phyloP scores from a whole-genome alignment of 495 filamentous ascomycete genomes.

The Pyronema omphalodes region DNA sequence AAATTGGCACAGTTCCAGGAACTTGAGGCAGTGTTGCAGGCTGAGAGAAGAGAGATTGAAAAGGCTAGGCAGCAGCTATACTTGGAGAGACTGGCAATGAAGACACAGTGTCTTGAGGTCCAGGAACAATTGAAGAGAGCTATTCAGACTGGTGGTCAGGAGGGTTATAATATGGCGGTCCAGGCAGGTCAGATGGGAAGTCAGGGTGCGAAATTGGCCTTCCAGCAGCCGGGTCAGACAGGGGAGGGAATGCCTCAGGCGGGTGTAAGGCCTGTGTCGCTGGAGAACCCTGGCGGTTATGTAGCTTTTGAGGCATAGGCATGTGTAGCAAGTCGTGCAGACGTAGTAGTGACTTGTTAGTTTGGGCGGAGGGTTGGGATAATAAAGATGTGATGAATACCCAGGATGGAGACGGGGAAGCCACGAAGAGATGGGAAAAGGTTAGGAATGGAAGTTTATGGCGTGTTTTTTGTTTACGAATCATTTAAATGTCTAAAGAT shows the following conservation, averaged over 20 bases:
- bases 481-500: no score
- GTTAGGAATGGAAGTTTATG: no score
- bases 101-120: conserved; percentile 63
- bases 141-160: conserved; percentile 34
- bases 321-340: not conserved
- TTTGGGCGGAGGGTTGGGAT: no score
- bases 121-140: conserved; percentile 57
- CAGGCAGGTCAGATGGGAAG: conserved; percentile 15
- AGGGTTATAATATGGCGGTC: conserved; percentile 14
- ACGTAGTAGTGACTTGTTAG: no score
- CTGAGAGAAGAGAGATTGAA: conserved; percentile 83
- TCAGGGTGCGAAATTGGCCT: conserved; percentile 37
- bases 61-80: conserved; percentile 80
- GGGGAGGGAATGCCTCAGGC: conserved; percentile 29
- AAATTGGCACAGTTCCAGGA: conserved; percentile 77
- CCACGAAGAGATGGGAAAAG: no score
- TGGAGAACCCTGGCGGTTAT: conserved; percentile 33
- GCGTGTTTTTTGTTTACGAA: no score
- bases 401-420: no score
- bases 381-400: no score
- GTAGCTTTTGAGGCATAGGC: conserved; percentile 17
- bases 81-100: conserved; percentile 74
- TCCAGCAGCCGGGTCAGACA: conserved; percentile 23
- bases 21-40: conserved; percentile 77
- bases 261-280: conserved; percentile 46